Conservation (phyloP, 2,329 filamentous ascomycete species). For the Neospermospora avenae region DNA sequence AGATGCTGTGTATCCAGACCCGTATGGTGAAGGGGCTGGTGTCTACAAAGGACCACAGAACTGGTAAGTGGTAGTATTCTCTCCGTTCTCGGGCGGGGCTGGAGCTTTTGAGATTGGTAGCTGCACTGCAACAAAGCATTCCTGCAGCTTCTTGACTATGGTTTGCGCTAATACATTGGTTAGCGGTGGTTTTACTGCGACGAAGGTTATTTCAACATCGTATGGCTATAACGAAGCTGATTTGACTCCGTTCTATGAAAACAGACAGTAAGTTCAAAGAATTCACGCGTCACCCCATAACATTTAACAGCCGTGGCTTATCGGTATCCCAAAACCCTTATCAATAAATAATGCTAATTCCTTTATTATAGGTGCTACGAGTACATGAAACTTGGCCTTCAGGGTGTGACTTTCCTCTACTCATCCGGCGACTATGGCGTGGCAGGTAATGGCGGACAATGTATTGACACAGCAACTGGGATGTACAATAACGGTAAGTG, state of each 20-base stretch:
- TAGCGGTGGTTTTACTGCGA: constrained; percentile 42
- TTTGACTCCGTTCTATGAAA: constrained; percentile 14
- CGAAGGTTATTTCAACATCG: constrained; percentile 49
- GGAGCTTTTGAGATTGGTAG: too few species aligned
- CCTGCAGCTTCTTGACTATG: not conserved
- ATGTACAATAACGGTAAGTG: constrained; percentile 20
- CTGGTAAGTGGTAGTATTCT: constrained; percentile 26
- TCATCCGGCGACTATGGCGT: constrained; percentile 24
- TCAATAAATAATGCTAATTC: too few species aligned
- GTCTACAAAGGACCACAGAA: constrained; percentile 40
- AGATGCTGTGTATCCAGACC: constrained; percentile 37
- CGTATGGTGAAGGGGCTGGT: constrained; percentile 12
- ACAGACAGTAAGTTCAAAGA: constrained; percentile 1
- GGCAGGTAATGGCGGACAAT: constrained; percentile 36
- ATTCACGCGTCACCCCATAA: too few species aligned
- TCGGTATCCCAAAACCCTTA: too few species aligned
- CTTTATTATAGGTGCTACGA: constrained; percentile 6
- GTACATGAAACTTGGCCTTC: constrained; percentile 20
- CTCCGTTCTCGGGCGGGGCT: too few species aligned
- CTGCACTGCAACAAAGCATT: too few species aligned
- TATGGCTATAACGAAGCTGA: constrained; percentile 45
- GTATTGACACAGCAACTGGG: constrained; percentile 31
- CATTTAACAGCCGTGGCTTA: too few species aligned
- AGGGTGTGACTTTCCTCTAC: constrained; percentile 16
- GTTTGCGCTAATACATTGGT: not conserved